These are phyloP conservation scores for Phalaenopsis aphrodite DNA, from an alignment of 106 monocot genomes.

Conservation along the genomic window DNA sequence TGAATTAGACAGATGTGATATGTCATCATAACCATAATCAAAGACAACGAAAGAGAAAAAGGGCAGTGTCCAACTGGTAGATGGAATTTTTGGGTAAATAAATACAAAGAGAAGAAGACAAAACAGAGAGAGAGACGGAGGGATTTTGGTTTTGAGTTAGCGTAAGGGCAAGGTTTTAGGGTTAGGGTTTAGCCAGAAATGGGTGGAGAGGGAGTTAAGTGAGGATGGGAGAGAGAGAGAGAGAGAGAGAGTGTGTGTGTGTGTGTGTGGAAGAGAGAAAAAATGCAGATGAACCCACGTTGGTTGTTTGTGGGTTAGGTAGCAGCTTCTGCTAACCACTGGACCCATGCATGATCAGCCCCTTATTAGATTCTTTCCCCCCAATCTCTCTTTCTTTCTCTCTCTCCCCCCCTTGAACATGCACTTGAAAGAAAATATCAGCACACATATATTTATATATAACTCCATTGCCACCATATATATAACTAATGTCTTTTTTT, in stretches of 20 bases:
- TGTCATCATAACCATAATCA: too few species aligned
- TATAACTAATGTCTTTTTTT: not conserved
- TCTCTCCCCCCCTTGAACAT: not conserved
- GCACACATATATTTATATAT: not conserved
- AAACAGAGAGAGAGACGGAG: not conserved
- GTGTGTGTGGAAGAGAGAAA: too few species aligned
- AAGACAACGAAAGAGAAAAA: not conserved
- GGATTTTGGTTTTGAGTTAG: not conserved
- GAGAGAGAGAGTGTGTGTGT: too few species aligned
- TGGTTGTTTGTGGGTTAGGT: conserved; percentile 2
- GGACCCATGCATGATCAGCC: not conserved
- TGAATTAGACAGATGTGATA: too few species aligned
- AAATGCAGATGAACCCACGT: not conserved
- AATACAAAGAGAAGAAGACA: not conserved
- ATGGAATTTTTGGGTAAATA: not conserved
- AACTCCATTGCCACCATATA: not conserved
- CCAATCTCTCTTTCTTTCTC: not conserved
- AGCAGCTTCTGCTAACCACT: not conserved
- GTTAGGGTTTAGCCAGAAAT: not conserved
- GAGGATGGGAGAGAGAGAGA: not conserved
- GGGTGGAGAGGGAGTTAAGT: not conserved
- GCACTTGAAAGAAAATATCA: not conserved
- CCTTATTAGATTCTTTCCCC: not conserved
- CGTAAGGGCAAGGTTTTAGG: not conserved
- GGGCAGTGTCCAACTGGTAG: not conserved